phyloP scores from a whole-genome alignment of 2,329 filamentous ascomycete genomes.

The Alternaria sp. region DNA sequence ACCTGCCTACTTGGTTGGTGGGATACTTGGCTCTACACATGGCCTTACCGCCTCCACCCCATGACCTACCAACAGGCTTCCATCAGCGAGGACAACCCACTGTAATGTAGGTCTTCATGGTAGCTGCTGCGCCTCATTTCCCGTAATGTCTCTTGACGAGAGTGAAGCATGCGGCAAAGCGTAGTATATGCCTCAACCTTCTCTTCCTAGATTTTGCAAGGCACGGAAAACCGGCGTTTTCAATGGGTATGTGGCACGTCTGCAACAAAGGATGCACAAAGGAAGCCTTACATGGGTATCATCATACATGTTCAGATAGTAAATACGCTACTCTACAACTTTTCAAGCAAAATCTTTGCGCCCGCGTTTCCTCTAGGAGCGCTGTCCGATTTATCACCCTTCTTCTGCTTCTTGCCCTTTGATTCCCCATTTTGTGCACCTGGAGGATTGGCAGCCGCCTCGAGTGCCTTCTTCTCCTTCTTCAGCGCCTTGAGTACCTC shows the following conservation, averaged over 20 bases:
- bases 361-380: constrained; percentile 55
- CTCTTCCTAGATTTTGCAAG: background rate
- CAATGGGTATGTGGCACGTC: background rate
- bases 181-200: background rate
- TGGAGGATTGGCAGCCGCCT: constrained; percentile 68
- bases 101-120: no score
- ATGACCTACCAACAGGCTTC: no score
- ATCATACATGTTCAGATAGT: constrained; percentile 10
- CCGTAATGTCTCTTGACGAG: no score
- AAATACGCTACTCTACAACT: constrained; percentile 34
- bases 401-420: constrained; percentile 46
- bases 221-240: background rate
- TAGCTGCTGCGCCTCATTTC: no score
- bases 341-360: constrained; percentile 57
- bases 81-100: no score
- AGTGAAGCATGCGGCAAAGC: background rate
- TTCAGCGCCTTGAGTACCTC: constrained; percentile 75
- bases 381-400: constrained; percentile 51
- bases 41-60: no score
- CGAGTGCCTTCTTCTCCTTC: constrained; percentile 74
- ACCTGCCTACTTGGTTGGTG: background rate
- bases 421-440: constrained; percentile 44
- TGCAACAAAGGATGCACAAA: background rate
- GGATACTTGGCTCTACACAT: background rate
- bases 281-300: constrained; percentile 9